Evolutionary conservation across 352 stramenopile genomes (phyloP).

Genomic region (Globisporangium cederbergense): DNA sequence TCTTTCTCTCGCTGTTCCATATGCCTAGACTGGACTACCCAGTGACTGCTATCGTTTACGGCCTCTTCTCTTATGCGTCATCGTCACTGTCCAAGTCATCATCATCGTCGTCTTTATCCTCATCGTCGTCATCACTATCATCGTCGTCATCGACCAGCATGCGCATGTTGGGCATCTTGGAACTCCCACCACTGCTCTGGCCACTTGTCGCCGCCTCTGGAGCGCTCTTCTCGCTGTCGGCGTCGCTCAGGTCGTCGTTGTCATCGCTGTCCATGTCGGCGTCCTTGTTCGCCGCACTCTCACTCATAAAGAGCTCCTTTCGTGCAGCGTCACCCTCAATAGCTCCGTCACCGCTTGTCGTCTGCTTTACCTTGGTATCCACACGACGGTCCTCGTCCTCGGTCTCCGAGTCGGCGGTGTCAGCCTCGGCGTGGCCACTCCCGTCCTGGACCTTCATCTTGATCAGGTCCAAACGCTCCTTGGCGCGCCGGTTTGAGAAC

Average conservation of each 20-base stretch:
- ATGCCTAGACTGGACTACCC: neutral
- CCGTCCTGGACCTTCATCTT: constrained; percentile 72
- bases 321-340: constrained; percentile 10
- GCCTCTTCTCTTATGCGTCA: constrained; percentile 5
- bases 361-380: constrained; percentile 15
- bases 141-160: constrained; percentile 25
- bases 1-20: neutral
- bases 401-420: constrained; percentile 28
- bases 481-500: constrained; percentile 80
- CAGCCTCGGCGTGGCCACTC: constrained; percentile 10
- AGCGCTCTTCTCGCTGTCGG: constrained; percentile 10
- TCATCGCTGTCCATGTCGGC: constrained; percentile 35
- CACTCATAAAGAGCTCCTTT: constrained; percentile 22
- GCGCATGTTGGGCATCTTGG: constrained; percentile 14
- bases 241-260: constrained; percentile 24
- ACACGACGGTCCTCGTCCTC: constrained; percentile 38
- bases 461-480: constrained; percentile 75
- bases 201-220: neutral
- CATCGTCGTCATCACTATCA: constrained; percentile 18
- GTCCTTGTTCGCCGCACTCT: constrained; percentile 17
- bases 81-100: constrained; percentile 17
- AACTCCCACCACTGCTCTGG: neutral
- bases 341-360: neutral
- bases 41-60: neutral
- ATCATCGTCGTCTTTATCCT: constrained; percentile 16